Evolutionary conservation across 169 alveolate species (phyloP).

Genomic region (Plasmodium coatneyi): DNA sequence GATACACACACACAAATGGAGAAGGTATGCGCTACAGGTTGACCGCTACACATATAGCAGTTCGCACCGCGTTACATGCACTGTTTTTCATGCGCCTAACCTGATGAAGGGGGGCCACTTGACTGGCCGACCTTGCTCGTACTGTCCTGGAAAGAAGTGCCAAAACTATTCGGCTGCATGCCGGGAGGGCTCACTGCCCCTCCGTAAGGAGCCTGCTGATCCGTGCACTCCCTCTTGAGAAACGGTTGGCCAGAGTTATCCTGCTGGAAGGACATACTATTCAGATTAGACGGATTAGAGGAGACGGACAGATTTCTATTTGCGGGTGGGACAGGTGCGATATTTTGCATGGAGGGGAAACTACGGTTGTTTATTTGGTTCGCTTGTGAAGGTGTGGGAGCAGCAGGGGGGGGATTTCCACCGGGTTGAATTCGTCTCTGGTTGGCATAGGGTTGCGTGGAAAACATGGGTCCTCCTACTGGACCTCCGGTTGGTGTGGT

Average conservation of each 20-base stretch:
- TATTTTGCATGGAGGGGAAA: not conserved
- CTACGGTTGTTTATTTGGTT: constrained; percentile 4
- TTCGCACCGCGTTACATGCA: not conserved
- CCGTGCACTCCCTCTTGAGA: constrained; percentile 35
- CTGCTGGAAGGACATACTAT: not conserved
- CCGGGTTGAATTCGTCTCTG: constrained; percentile 13
- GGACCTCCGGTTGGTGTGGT: not conserved
- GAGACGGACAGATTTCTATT: constrained; percentile 16
- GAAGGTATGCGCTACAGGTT: not conserved
- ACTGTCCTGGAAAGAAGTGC: constrained; percentile 3
- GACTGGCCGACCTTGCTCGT: not conserved
- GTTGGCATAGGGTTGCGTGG: constrained; percentile 30
- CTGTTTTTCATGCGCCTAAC: not conserved
- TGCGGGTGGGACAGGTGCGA: not conserved
- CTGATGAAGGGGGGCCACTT: not conserved
- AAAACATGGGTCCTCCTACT: not conserved
- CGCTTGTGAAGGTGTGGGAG: not conserved
- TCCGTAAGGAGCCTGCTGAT: not conserved
- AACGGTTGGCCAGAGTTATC: not conserved
- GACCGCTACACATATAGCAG: not conserved
- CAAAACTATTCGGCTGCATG: constrained; percentile 6
- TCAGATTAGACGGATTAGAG: not conserved
- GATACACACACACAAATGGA: no score
- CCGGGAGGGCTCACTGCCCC: not conserved
- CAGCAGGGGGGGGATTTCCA: not conserved